Evolutionary conservation across 192 early-diverging fungal species (phyloP), one percentile per base, ranked within the genome.

Genomic region (Coemansia asiatica): DNA sequence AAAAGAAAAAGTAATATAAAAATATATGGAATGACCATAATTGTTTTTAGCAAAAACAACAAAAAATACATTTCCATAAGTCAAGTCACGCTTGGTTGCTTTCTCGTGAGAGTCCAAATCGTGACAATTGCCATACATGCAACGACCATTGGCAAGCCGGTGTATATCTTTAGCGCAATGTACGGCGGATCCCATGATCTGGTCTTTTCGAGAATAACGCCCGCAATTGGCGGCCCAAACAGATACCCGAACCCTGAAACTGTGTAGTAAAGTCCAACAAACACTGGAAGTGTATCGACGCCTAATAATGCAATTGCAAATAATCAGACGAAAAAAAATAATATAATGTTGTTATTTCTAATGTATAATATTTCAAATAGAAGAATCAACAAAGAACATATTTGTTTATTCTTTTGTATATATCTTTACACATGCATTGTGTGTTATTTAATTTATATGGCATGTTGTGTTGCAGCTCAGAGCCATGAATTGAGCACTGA

Each of bases 211-310:
- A 76, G 67, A 49, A 81, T 72, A 16, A 75, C 67, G 6, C 79
- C 79, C 16, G 74, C 73, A 64, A 81, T 68, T 57, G 79, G 73
- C 22, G 74, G 79, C 63, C 74, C 79, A 60, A 81, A 71, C 61
- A 76, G 33, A 48, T 73, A 81, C 58, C 74, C 79, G 23, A 75
- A 28, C 9, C 79, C 79, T 10, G 79, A 68, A 46, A 76, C 48
- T 3, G 79, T 76, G 64, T 76, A 81, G 44, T 76, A 76, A 9
- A 76, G 67, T 12, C 79, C 79, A 21, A 81, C 79, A 53, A 81
- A 72, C 12, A 81, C 78, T 4, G 78, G 72, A 66, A 81, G 60
- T 27, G 72, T 63, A 50, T 81, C 66, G 6, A 81, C 78, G 5
- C 78, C 78, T 81, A 81, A 36, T 36, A 36, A 36, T 36, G 35